Evolutionary conservation across 1,284 basidiomycete genomes (phyloP).

Genomic region (Hypsizygus ulmarius): DNA sequence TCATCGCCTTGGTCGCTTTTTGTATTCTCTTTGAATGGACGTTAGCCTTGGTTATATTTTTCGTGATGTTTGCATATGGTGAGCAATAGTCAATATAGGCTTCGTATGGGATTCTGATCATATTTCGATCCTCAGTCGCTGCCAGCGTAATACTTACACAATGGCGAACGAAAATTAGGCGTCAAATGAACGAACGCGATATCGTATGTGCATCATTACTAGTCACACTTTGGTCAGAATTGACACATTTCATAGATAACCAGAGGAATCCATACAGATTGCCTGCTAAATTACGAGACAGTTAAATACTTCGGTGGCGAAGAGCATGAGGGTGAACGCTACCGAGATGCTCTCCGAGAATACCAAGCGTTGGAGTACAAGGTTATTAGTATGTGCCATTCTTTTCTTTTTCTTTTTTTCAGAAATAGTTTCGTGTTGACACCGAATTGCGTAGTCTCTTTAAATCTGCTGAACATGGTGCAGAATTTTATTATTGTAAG

Average conservation of each 20-base stretch:
- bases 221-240: background rate
- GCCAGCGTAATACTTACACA: conserved; percentile 67
- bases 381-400: conserved; percentile 67
- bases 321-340: conserved; percentile 73
- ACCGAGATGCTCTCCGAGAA: conserved; percentile 68
- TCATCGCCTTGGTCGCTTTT: conserved; percentile 66
- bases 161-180: conserved; percentile 69
- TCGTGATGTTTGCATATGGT: conserved; percentile 79
- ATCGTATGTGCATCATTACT: conserved; percentile 39
- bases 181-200: conserved; percentile 78
- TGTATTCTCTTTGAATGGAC: conserved; percentile 65
- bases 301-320: conserved; percentile 87
- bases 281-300: conserved; percentile 79
- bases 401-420: conserved; percentile 13
- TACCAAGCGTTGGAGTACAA: conserved; percentile 77
- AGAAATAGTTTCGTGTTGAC: conserved; percentile 1
- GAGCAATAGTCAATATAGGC: conserved; percentile 22
- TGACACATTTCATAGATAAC: conserved; percentile 46
- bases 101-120: conserved; percentile 8
- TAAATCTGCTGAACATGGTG: conserved; percentile 71
- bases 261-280: conserved; percentile 78
- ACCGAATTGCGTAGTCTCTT: conserved; percentile 45
- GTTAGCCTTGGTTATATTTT: conserved; percentile 67
- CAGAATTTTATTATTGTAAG: conserved; percentile 79
- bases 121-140: conserved; percentile 40